Base-by-base conservation (phyloP, 768 basidiomycete species). In the Russula sp. region DNA sequence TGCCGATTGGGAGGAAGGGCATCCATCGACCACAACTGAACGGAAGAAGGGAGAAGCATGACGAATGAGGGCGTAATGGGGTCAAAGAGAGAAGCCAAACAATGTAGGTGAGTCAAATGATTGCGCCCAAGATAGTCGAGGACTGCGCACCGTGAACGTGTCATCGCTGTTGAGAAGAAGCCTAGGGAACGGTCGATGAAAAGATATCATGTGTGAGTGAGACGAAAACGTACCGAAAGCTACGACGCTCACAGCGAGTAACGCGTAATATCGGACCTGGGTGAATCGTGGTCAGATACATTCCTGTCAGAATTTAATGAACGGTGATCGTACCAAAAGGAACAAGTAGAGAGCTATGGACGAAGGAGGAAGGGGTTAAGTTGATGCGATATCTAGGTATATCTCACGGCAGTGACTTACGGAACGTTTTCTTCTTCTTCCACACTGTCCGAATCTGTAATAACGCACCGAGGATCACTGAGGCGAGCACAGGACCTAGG, bases 351-450 rank as follows among this genome's bases (percentile, higher is more conserved):
- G 64, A 18, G 64, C 66, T 67, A 54, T 1, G 22, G n/a, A 35
- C 6, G 8, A 34, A 16, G 32, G n/a, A 34, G 20, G 45, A n/a
- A 10, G 11, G n/a, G 35, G n/a, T 47, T 49, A 32, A 39, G 31
- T 10, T 2, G 5, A 32, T 10, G 11, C 9, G 20, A 51, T 53
- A 7, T 47, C 13, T 14, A 16, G 5, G 10, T 40, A 40, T 14
- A 27, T 37, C 18, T 45, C 20, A 14, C n/a, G 50, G 27, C 14
- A 20, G 18, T 35, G 27, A 47, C 64, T 22, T 45, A 67, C 66
- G 59, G 18, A 61, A 65, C 10, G 66, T 62, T 53, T 67, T 67
- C 55, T 59, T 67, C 47, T 56, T 61, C 52, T 67, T 67, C 66
- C 66, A 67, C 10, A 67, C 64, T 6, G 59, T 65, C 22, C 65